phyloP scores from a whole-genome alignment of 148 eudicot genomes.

The Euryodendron excelsum region DNA sequence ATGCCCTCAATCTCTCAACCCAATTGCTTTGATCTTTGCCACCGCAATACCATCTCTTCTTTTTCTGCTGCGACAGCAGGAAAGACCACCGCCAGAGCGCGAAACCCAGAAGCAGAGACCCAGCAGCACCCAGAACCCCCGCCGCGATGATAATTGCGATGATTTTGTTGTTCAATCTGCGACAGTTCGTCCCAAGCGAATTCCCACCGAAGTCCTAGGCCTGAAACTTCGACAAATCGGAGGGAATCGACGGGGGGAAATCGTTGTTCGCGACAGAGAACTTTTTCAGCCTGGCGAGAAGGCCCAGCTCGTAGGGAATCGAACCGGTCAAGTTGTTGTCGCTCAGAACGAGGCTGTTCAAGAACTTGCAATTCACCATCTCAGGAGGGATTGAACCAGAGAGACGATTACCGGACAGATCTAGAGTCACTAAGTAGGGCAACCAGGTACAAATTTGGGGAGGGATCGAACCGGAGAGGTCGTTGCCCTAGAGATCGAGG shows the following conservation, averaged over 20 bases:
- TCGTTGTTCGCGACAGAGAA: neutral
- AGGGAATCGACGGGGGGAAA: neutral
- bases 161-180: neutral
- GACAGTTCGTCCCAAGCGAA: neutral
- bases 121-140: neutral
- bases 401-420: neutral
- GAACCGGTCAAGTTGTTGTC: neutral
- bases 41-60: constrained; percentile 10
- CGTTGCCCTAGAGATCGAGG: neutral
- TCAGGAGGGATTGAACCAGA: neutral
- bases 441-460: neutral
- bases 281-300: neutral
- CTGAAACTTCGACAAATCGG: neutral
- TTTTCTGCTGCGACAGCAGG: neutral
- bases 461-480: constrained; percentile 3
- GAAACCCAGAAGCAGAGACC: constrained; percentile 6
- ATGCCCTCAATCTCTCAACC: constrained; percentile 49
- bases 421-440: neutral
- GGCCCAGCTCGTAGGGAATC: neutral
- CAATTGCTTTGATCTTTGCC: constrained; percentile 39
- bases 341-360: neutral
- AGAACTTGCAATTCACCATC: neutral
- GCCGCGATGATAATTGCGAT: neutral
- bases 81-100: constrained; percentile 2
- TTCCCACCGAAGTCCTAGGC: neutral